Percentiles rank a stretch among this genome's conserved stretches.
Evolutionary conservation across 2,329 filamentous ascomycete species (phyloP).

Genomic region (Scedosporium aurantiacum): DNA sequence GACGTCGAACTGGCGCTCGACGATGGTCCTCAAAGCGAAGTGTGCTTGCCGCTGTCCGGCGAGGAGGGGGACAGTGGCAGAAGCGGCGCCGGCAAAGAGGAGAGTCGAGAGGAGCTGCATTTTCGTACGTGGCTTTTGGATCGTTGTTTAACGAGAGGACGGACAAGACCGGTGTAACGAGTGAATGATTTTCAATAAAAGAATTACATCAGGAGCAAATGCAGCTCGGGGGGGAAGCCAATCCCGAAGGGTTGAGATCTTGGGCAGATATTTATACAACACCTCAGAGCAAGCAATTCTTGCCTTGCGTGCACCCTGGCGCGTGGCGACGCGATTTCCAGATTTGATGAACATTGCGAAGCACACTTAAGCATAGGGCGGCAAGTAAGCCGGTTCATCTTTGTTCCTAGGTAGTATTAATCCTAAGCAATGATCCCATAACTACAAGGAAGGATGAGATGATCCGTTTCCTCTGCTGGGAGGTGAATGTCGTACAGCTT

Average conservation of each 20-base stretch:
- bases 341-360: not conserved
- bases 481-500: not conserved
- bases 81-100: not conserved
- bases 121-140: not conserved
- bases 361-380: not conserved
- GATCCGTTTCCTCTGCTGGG: not conserved
- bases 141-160: not conserved
- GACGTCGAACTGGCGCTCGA: not conserved
- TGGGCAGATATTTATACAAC: not conserved
- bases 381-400: not conserved
- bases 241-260: not conserved
- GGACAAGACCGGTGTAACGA: not conserved
- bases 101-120: constrained; percentile 2
- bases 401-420: not conserved
- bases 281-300: not conserved
- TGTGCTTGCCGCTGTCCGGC: not conserved
- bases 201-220: not conserved
- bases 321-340: not conserved
- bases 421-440: not conserved
- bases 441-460: not conserved
- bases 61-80: not conserved
- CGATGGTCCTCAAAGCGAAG: not conserved
- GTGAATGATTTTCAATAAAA: not conserved
- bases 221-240: not conserved
- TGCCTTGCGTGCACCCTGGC: not conserved